Evolutionary conservation across 768 basidiomycete genomes (phyloP).

Genomic region (Chalciporus sphaerocephalus): DNA sequence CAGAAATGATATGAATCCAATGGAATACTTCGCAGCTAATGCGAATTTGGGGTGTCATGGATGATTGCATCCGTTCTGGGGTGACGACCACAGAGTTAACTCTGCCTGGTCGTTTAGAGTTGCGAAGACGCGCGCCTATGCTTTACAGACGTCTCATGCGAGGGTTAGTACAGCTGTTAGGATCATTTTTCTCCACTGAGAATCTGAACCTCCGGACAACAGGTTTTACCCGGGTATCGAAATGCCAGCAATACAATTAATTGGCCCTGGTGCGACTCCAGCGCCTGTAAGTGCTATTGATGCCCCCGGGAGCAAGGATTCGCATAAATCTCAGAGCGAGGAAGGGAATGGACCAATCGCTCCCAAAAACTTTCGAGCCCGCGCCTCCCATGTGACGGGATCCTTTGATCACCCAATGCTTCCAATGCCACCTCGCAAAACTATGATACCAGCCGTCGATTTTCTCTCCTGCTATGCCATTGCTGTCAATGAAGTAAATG

Average conservation of each 20-base stretch:
- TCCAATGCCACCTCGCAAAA: slow-evolving; percentile 79
- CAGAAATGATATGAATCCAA: not conserved
- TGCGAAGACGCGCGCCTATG: slow-evolving; percentile 81
- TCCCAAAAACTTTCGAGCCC: slow-evolving; percentile 9
- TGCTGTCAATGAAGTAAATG: slow-evolving; percentile 93
- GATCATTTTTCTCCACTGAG: not conserved
- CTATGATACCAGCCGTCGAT: slow-evolving; percentile 89
- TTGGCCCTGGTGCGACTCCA: slow-evolving; percentile 28
- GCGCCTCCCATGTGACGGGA: slow-evolving; percentile 54
- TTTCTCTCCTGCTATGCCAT: slow-evolving; percentile 93
- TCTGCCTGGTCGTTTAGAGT: slow-evolving; percentile 80
- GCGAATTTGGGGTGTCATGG: slow-evolving; percentile 90
- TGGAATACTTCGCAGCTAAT: slow-evolving; percentile 39
- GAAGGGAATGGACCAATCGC: slow-evolving; percentile 5
- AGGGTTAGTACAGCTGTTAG: slow-evolving; percentile 45
- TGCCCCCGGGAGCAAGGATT: slow-evolving; percentile 15
- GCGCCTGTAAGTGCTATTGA: slow-evolving; percentile 19
- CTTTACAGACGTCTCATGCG: slow-evolving; percentile 89
- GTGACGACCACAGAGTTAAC: slow-evolving; percentile 73
- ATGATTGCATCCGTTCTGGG: slow-evolving; percentile 81
- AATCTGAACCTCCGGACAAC: slow-evolving; percentile 23
- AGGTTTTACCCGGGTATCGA: slow-evolving; percentile 53
- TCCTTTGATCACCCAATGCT: slow-evolving; percentile 75
- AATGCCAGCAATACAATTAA: slow-evolving; percentile 33
- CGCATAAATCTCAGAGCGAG: not conserved